These are phyloP conservation scores for Quercus cerris DNA, from an alignment of 306 rosid species.

Conservation along the genomic window DNA sequence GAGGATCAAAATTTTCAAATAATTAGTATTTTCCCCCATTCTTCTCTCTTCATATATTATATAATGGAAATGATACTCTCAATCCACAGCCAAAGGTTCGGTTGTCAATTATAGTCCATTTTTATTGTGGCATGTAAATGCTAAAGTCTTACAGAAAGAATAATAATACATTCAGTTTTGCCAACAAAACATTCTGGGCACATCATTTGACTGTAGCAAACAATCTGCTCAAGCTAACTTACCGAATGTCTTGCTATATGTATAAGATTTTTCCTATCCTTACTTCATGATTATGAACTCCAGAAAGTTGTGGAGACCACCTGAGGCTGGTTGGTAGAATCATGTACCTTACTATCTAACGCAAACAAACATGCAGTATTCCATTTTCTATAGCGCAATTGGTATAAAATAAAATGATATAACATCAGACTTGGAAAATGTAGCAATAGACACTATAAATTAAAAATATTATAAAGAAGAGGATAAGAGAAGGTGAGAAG, in stretches of 20 bases:
- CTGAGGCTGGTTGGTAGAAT: not conserved
- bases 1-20: not conserved
- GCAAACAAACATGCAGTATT: not conserved
- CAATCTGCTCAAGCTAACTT: not conserved
- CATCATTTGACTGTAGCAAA: not conserved
- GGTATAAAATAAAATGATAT: not conserved
- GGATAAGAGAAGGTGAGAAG: no score
- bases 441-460: no score
- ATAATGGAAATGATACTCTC: not conserved
- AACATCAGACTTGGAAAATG: no score
- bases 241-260: no score
- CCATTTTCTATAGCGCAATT: not conserved
- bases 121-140: not conserved
- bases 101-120: not conserved
- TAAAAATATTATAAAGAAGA: no score
- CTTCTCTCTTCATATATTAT: not conserved
- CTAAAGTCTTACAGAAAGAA: not conserved
- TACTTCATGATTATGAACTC: no score
- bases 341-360: not conserved
- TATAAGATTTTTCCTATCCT: no score
- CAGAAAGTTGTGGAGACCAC: not conserved
- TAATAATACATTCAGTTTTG: not conserved
- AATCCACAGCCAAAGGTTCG: not conserved
- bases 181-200: not conserved
- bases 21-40: not conserved